These are phyloP conservation scores for Trichoderma sp. DNA, from an alignment of 2,329 filamentous ascomycete species.

Conservation along the genomic window DNA sequence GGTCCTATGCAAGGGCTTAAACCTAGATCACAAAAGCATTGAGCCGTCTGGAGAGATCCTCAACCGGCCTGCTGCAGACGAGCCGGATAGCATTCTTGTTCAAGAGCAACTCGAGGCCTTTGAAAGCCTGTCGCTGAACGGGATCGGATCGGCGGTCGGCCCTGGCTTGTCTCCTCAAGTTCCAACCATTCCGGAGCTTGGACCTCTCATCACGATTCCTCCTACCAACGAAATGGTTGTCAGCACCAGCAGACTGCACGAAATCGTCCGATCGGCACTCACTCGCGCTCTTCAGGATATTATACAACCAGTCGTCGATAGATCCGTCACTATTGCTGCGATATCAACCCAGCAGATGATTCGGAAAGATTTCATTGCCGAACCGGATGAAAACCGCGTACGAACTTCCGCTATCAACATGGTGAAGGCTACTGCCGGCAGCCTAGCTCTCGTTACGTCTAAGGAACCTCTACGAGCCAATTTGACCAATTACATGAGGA, in stretches of 20 bases:
- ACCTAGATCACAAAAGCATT: slow-evolving; percentile 89
- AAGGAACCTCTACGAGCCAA: slow-evolving; percentile 96
- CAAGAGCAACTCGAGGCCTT: slow-evolving; percentile 78
- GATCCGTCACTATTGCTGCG: slow-evolving; percentile 95
- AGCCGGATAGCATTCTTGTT: slow-evolving; percentile 59
- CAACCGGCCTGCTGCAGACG: slow-evolving; percentile 69
- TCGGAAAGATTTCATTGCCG: slow-evolving; percentile 93
- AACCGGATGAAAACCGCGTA: slow-evolving; percentile 85
- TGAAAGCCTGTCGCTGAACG: slow-evolving; percentile 78
- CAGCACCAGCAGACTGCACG: slow-evolving; percentile 66
- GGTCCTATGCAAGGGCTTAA: slow-evolving; percentile 89
- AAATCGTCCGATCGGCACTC: slow-evolving; percentile 84
- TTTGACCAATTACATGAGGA: slow-evolving; percentile 94
- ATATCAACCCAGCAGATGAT: slow-evolving; percentile 96
- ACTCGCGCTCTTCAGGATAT: slow-evolving; percentile 93
- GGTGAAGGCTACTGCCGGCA: slow-evolving; percentile 92
- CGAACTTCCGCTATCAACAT: slow-evolving; percentile 87
- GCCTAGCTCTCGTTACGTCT: slow-evolving; percentile 93
- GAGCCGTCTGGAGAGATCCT: slow-evolving; percentile 86
- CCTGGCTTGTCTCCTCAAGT: slow-evolving; percentile 78
- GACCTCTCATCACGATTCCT: slow-evolving; percentile 77
- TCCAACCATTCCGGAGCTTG: slow-evolving; percentile 81
- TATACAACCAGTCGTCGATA: slow-evolving; percentile 94
- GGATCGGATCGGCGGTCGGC: slow-evolving; percentile 68
- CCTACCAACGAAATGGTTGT: slow-evolving; percentile 80